Percentiles rank a stretch among this genome's conserved stretches.
Evolutionary conservation across 1,139 yeast genomes (phyloP).

Genomic region (Casaregolazyma lundiana): DNA sequence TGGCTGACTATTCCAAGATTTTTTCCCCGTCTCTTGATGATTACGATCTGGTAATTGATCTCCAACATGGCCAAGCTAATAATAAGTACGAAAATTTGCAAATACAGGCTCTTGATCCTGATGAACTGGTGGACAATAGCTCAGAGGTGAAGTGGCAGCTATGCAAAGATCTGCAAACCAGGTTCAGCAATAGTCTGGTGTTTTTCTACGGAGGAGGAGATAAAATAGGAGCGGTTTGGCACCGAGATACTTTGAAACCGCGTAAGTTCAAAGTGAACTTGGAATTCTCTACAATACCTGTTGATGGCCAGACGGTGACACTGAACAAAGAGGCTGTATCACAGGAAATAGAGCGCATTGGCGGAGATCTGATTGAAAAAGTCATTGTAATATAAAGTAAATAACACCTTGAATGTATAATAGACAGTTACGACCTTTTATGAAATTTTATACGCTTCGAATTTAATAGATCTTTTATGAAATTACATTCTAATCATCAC

Average conservation of each 20-base stretch:
- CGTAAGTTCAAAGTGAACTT: slow-evolving; percentile 71
- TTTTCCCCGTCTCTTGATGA: slow-evolving; percentile 81
- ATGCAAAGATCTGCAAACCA: slow-evolving; percentile 26
- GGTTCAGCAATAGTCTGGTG: slow-evolving; percentile 47
- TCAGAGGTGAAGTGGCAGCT: slow-evolving; percentile 28
- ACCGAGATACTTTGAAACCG: slow-evolving; percentile 53
- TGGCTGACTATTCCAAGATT: slow-evolving; percentile 45
- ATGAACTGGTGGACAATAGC: slow-evolving; percentile 24
- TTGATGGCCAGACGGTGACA: slow-evolving; percentile 41
- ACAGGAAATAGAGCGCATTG: slow-evolving; percentile 67
- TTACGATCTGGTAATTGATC: slow-evolving; percentile 62
- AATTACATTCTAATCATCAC: slow-evolving; percentile 5
- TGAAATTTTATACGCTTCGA: too few species aligned
- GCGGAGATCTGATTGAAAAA: slow-evolving; percentile 53
- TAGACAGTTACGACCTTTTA: neutral
- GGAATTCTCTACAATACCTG: slow-evolving; percentile 70
- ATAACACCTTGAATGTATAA: slow-evolving; percentile 5
- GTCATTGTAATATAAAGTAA: slow-evolving; percentile 12
- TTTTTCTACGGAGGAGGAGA: slow-evolving; percentile 45
- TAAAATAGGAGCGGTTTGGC: slow-evolving; percentile 74
- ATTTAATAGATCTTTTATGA: too few species aligned
- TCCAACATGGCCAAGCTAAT: slow-evolving; percentile 7
- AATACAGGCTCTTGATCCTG: slow-evolving; percentile 19
- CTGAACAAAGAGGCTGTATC: slow-evolving; percentile 72
- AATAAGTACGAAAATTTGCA: slow-evolving; percentile 59